Base-by-base conservation (phyloP, 2,329 filamentous ascomycete species). In the Cercospora beticola region DNA sequence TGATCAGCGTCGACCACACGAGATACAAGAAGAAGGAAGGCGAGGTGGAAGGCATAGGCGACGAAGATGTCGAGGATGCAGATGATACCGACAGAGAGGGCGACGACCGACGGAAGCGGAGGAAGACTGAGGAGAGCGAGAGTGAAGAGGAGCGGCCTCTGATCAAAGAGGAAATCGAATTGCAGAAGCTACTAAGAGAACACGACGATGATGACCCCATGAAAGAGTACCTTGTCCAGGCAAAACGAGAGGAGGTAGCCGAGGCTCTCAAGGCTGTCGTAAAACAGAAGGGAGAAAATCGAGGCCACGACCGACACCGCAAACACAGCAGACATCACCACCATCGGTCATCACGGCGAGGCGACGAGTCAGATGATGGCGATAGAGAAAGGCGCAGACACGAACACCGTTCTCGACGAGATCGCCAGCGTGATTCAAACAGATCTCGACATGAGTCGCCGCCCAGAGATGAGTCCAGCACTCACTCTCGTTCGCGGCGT, bases 171-270 rank as follows among this genome's bases (percentile, higher is more conserved):
- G 94, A 98, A 81, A 83, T 84, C 65, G 94, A 98, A 78, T 81
- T 98, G 61, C 88, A 88, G 62, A 86, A 88, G 56, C 79, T 98
- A 66, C 88, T 96, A 63, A 83, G 87, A 64, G 89, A 94, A 16
- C 75, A 78, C 56, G 95, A 98, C 72, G 94, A 97, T 26, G 94
- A 98, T 70, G 95, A 99, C 79, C 95, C 95, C 0, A 99, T 99
- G 95, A 97, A 97, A 81, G 89, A 88, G 43, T 97, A 92, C 75
- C 78, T 98, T 71, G 89, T 97, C 62, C 88, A 94, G 71, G 91
- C 97, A 81, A 97, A 98, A 86, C 93, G 92, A 80, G 92, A 93
- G 78, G 92, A 97, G 78, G 87, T 97, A 12, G 88, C 91, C 65
- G 86, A 87, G 68, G 94, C 92, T 3, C 80, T 91, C 73, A 83